Base-by-base conservation (phyloP, 495 filamentous ascomycete genomes). In the Penicillium malachiteum region DNA sequence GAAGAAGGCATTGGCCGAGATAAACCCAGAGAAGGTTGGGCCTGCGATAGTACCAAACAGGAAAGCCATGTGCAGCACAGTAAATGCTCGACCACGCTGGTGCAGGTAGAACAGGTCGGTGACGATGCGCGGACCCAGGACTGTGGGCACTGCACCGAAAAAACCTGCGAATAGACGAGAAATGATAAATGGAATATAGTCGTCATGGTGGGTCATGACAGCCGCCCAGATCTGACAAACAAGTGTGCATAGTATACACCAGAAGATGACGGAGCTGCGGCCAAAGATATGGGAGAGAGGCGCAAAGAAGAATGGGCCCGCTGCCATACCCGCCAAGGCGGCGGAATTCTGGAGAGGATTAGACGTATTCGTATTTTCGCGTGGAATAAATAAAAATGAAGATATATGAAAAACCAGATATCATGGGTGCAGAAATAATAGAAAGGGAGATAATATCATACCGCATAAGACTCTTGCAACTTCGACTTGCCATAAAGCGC, bases 81-180 rank as follows among this genome's bases (percentile, higher is more conserved):
- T 74, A 48, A 81, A 81, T 5, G 78, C 77, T 17, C 63, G 63
- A 7, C 73, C 73, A 18, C 70, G 70, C 63, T 81, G 69, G 34
- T 81, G 76, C 45, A 79, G 57, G 54, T 74, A 78, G 59, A 77
- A 78, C 18, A 79, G 33, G 42, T 81, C 72, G 17, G 74, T 71
- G 38, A 79, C 66, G 5, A 72, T 58, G 16, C 73, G 65, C 13
- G 65, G 64, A 5, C 74, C 78, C 17, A 81, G 57, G 7, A 74
- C 65, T 14, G 66, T 65, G 1, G 71, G 71, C 9, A 78, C 64
- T 3, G 61, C 68, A 16, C 65, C 77, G 54, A 73, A 77, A 51
- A 74, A 62, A 26, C 76, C 76, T 13, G 63, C 51, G 47, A 79
- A 68, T 12, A 74, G 60, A 17, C 78, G 71, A 0, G 78, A 80